These are phyloP conservation scores for Vaccinium vitisidaea DNA, from an alignment of 148 eudicot species.

Conservation along the genomic window DNA sequence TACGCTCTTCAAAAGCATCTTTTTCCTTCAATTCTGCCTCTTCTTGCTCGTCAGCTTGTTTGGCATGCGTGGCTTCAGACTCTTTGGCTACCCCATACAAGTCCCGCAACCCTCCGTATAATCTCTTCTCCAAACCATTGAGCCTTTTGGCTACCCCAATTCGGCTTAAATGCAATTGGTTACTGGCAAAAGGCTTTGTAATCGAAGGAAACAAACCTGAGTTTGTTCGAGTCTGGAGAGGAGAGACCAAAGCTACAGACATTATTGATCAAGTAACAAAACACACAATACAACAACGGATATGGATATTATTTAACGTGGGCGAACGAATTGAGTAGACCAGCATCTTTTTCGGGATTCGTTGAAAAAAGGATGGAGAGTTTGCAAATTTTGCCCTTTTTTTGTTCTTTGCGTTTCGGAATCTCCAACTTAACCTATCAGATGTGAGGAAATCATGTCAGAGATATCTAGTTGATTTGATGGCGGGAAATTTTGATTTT, in stretches of 20 bases:
- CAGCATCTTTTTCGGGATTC: background rate
- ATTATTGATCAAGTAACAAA: slow-evolving; percentile 13
- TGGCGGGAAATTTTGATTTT: background rate
- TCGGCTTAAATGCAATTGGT: slow-evolving; percentile 25
- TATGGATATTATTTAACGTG: background rate
- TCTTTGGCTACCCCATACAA: slow-evolving; percentile 23
- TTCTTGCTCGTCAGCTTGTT: slow-evolving; percentile 54
- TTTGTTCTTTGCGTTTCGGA: background rate
- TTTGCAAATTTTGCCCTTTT: too few species aligned
- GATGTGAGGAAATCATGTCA: background rate
- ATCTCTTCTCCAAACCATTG: slow-evolving; percentile 22
- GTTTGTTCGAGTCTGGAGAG: slow-evolving; percentile 26
- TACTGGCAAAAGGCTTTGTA: slow-evolving; percentile 20
- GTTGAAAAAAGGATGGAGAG: background rate
- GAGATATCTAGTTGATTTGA: background rate
- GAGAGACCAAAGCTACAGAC: slow-evolving; percentile 52
- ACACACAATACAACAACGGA: background rate
- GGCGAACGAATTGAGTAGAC: background rate
- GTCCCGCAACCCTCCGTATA: slow-evolving; percentile 30
- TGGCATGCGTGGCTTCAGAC: slow-evolving; percentile 44
- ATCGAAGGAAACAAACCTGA: slow-evolving; percentile 12
- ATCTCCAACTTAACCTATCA: background rate
- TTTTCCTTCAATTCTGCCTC: slow-evolving; percentile 60
- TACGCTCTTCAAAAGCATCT: slow-evolving; percentile 85
- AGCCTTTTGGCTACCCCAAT: background rate